Evolutionary conservation across 495 filamentous ascomycete genomes (phyloP), one percentile per base, ranked within the genome.

Genomic region (Aspergillus haitiensis): DNA sequence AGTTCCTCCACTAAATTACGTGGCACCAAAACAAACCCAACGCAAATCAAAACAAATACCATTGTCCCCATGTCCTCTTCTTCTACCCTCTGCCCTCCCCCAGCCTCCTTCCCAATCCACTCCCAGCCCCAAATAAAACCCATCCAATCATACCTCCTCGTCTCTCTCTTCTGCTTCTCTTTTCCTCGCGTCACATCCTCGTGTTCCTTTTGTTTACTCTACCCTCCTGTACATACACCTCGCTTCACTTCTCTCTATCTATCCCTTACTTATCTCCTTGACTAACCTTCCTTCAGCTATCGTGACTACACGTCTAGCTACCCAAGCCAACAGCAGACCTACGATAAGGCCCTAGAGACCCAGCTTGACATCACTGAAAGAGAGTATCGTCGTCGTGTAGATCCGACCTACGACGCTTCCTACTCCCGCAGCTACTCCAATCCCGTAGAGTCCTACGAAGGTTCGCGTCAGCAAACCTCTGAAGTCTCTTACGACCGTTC

Each of bases 301-400:
- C 76, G 75, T 67, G 71, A 82, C 71, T 75, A 82, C 55, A 76
- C 77, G 71, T 72, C 68, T 62, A 82, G 80, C 49, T 82, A 90
- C 75, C 81, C 85, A 60, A 72, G 75, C 59, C 67, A 59, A 55
- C 77, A 77, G 61, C 69, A 69, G 50, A 72, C 73, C 67, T 81
- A 84, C 78, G 81, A 83, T 63, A 72, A 79, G 61, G 72, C 78
- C 61, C 72, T 75, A 61, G 71, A 78, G 63, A 78, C 79, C 62
- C 82, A 86, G 68, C 83, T 96, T 74, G 92, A 97, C 82, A 72
- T 88, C 62, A 88, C 88, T 70, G 92, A 96, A 79, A 85, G 86
- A 74, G 84, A 93, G 72, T 94, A 89, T 77, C 91, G 92, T 73
- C 82, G 87, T 74, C 88, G 88, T 65, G 80, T 86, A 74, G 83